Conservation (phyloP, 148 eudicot genomes). For the Vaccinium macrocarpon region DNA sequence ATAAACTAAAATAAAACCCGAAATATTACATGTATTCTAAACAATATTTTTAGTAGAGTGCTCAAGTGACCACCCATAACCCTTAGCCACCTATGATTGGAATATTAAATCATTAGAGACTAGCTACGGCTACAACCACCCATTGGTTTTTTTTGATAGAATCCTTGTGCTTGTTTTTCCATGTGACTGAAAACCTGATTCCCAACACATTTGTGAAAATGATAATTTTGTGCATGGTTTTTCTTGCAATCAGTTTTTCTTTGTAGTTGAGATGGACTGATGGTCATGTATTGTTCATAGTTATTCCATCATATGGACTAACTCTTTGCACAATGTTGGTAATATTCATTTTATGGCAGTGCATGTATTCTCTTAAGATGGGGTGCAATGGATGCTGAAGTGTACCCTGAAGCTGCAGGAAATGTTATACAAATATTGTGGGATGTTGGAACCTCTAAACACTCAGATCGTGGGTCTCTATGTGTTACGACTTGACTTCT, state of each 20-base stretch:
- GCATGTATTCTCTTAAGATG: constrained; percentile 73
- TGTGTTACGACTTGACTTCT: no score
- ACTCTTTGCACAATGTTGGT: neutral
- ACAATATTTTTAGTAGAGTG: no score
- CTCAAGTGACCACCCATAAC: no score
- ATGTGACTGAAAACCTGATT: neutral
- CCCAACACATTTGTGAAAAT: neutral
- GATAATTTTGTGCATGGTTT: no score
- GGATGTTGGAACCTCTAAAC: constrained; percentile 57
- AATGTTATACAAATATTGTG: constrained; percentile 66
- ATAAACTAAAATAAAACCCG: no score
- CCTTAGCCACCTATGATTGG: no score
- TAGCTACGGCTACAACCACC: neutral
- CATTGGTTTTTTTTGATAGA: constrained; percentile 6
- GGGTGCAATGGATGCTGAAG: constrained; percentile 95
- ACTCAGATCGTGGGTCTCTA: constrained; percentile 23
- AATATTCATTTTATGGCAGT: constrained; percentile 37
- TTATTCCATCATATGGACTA: neutral
- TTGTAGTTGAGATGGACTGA: neutral
- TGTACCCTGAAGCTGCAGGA: constrained; percentile 62
- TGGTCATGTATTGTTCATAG: neutral
- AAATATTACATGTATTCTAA: no score
- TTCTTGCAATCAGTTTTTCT: constrained; percentile 2
- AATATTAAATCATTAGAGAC: neutral
- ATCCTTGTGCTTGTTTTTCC: neutral